Evolutionary conservation across 225 moss, liverwort and hornwort genomes (phyloP).

Genomic region (Bryoerythrophyllum caledonicum): DNA sequence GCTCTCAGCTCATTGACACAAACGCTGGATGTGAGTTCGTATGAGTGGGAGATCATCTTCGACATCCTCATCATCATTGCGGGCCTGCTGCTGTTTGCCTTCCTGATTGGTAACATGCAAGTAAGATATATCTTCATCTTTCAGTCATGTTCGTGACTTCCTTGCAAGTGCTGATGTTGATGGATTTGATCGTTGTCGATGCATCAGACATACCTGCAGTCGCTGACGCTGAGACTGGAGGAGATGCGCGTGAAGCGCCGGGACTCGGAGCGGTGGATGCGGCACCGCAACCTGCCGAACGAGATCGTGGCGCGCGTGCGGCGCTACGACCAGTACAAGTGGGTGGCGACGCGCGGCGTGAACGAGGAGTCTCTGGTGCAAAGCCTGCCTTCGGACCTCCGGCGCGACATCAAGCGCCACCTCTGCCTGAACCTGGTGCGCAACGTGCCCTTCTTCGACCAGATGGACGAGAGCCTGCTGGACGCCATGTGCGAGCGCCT

Average conservation of each 20-base stretch:
- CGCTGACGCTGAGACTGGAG: slow-evolving; percentile 55
- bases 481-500: slow-evolving; percentile 96
- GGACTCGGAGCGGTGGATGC: slow-evolving; percentile 73
- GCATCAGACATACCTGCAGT: slow-evolving; percentile 61
- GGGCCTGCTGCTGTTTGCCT: slow-evolving; percentile 84
- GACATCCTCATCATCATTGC: slow-evolving; percentile 70
- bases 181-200: background rate
- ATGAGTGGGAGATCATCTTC: slow-evolving; percentile 84
- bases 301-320: slow-evolving; percentile 50
- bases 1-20: slow-evolving; percentile 82
- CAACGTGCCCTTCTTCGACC: slow-evolving; percentile 80
- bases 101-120: slow-evolving; percentile 97
- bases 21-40: slow-evolving; percentile 62
- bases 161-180: background rate
- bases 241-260: slow-evolving; percentile 76
- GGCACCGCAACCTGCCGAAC: slow-evolving; percentile 51
- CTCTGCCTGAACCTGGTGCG: slow-evolving; percentile 63
- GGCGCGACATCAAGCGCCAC: slow-evolving; percentile 63
- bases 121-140: slow-evolving; percentile 34
- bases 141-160: background rate
- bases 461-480: slow-evolving; percentile 92
- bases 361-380: slow-evolving; percentile 63
- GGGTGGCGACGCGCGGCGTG: slow-evolving; percentile 64
- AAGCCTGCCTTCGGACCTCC: slow-evolving; percentile 63
- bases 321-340: slow-evolving; percentile 64